Base-by-base conservation (phyloP, 2,329 filamentous ascomycete species). In the Microcyclospora pomicola region DNA sequence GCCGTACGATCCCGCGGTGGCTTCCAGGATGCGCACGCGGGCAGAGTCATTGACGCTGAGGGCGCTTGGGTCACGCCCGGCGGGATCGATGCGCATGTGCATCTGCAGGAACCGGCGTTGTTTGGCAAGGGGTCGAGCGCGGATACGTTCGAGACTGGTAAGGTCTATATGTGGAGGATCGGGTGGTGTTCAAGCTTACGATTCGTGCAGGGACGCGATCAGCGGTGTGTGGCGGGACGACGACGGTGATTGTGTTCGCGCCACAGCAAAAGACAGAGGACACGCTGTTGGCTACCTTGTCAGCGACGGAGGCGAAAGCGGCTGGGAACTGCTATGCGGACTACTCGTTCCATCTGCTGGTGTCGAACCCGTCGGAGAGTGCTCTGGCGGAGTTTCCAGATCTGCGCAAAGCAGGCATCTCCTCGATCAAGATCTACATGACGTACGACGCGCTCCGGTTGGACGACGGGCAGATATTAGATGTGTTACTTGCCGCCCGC, bases 191-290 rank as follows among this genome's bases (percentile, higher is more conserved):
- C 15, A 7, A 13, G 15, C 32, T 34, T n/a, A 16, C 32, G 13
- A 16, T 34, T 34, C 12, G 19, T 24, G 11, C n/a, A 34, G 32
- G 38, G 4, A 66, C 62, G 27, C 56, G 63, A 42, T 65, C 62
- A 37, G 65, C 66, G 15, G 58, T 68, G 41, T 63, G 62, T 29
- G 65, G 66, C 33, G 66, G 66, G 24, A 68, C 65, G 15, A 70
- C 67, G 2, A 68, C 64, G 2, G 60, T 69, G 46, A 60, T 68
- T 10, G 61, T 64, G 0, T 69, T 69, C 43, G 65, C 66, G 2
- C 63, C 64, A 5, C 67, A 69, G 42, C 54, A 57, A 37, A 60
- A 67, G 49, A 52, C 52, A 5, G 60, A 68, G 39, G 58, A 62
- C 7, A 66, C 61, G 3, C 55, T 69, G 2, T 56, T 69, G 0